Evolutionary conservation across 495 filamentous ascomycete species (phyloP).

Genomic region (Friedmanniomyces simplex): DNA sequence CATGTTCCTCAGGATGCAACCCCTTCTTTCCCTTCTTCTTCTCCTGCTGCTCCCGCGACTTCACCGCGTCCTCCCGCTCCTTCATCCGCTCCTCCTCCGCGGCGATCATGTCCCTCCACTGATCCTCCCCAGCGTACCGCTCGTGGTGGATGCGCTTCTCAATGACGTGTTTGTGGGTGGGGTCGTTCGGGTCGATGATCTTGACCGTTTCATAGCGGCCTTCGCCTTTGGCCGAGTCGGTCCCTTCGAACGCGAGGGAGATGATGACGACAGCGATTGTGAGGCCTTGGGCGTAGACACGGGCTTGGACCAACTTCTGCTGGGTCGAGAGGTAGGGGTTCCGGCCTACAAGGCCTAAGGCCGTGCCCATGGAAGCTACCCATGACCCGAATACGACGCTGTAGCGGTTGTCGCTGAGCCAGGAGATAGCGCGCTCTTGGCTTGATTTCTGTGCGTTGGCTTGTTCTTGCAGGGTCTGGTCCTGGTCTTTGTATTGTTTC

Average conservation of each 20-base stretch:
- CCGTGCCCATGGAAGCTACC: conserved; percentile 69
- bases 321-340: conserved; percentile 61
- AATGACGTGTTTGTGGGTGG: conserved; percentile 58
- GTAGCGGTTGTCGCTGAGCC: conserved; percentile 74
- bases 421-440: conserved; percentile 45
- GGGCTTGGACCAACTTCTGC: conserved; percentile 95
- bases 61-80: conserved; percentile 27
- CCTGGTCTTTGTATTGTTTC: conserved; percentile 54
- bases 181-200: conserved; percentile 61
- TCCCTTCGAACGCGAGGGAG: conserved; percentile 80
- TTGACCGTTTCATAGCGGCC: conserved; percentile 67
- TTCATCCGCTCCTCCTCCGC: conserved; percentile 33
- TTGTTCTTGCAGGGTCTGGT: conserved; percentile 40
- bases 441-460: conserved; percentile 44
- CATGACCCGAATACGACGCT: conserved; percentile 76
- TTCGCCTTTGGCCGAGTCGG: conserved; percentile 62
- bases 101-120: conserved; percentile 59
- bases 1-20: neutral
- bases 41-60: conserved; percentile 21
- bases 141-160: conserved; percentile 63
- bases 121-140: conserved; percentile 66
- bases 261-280: conserved; percentile 82
- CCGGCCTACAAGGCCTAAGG: conserved; percentile 65
- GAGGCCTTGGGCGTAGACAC: conserved; percentile 94
- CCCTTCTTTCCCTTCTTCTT: conserved; percentile 19